Evolutionary conservation across 78 protist genomes (phyloP), one percentile per base, ranked within the genome.

Genomic region (Dictyostelium firmibasis): DNA sequence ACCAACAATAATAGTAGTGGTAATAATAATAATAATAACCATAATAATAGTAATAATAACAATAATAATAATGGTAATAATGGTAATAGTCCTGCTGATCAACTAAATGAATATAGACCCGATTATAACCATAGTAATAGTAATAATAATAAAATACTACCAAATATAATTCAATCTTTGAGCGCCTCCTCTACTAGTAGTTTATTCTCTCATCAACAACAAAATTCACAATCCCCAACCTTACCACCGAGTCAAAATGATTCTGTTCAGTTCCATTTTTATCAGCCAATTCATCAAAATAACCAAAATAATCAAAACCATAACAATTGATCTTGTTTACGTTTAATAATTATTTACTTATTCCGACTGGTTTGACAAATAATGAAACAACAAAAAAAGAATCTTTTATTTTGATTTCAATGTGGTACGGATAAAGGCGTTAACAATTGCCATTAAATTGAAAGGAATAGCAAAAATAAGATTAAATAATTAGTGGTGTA

Each of bases 261-360:
- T 36, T n/a, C 50, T 43, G 77, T 47, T 29, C 84, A 86, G 33
- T 86, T 72, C 47, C 84, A 86, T 57, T 86, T 47, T n/a, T 86
- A 86, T 27, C 83, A 86, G n/a, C 92, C 92, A 81, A 53, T 81
- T 53, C 72, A 81, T 41, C n/a, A 27, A 53, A 31, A 81, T 81
- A 67, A 67, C 18, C 75, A 64, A 64, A 64, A 64, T 64, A 64
- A 64, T 9, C 74, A 67, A 67, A 67, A 67, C 75, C 31, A 67
- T 67, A 67, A 27, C 75, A 67, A 67, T 67, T 67, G 75, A 29
- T 27, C 35, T 27, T 67, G 27, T 67, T 67, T 67, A 57, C 67
- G 67, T 57, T 57, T 57, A 20, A 50, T 20, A 4, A 57, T 2
- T 57, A 20, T 57, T 57, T 57, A 57, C 67, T 67, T 67, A 67